Evolutionary conservation across 345 rosid species (phyloP).

Genomic region (Pistacia vera): DNA sequence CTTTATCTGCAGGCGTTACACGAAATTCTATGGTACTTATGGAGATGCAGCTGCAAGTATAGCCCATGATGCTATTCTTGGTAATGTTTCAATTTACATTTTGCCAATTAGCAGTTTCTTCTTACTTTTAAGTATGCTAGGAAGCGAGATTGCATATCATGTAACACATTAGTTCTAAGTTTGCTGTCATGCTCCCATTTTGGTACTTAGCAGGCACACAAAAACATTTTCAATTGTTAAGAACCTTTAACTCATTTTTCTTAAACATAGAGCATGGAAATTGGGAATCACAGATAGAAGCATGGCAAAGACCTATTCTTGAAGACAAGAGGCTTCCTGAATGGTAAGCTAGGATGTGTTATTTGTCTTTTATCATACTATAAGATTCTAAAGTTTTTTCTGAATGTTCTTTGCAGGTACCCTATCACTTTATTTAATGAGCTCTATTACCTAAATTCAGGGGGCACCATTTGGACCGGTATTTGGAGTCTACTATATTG

Average conservation of each 20-base stretch:
- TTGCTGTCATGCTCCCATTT: no score
- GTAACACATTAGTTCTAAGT: no score
- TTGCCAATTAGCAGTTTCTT: neutral
- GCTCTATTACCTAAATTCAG: slow-evolving; percentile 91
- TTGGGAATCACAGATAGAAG: no score
- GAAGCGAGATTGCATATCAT: no score
- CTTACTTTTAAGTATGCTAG: neutral
- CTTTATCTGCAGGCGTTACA: slow-evolving; percentile 62
- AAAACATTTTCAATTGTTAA: neutral
- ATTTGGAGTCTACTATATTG: slow-evolving; percentile 6
- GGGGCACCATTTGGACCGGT: slow-evolving; percentile 97
- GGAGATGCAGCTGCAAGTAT: slow-evolving; percentile 82
- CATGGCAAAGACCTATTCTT: no score
- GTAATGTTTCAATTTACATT: slow-evolving; percentile 34
- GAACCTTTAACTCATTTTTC: neutral
- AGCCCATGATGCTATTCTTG: slow-evolving; percentile 78
- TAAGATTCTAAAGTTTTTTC: slow-evolving; percentile 11
- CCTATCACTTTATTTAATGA: slow-evolving; percentile 86
- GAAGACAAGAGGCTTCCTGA: no score
- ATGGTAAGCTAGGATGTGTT: neutral
- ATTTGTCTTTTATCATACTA: slow-evolving; percentile 5
- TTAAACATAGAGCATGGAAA: no score
- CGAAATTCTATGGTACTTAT: slow-evolving; percentile 74
- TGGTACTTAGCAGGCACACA: no score
- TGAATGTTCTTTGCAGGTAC: slow-evolving; percentile 55